phyloP scores from a whole-genome alignment of 202 grass and related monocot species.

The Elaeis oleifera region DNA sequence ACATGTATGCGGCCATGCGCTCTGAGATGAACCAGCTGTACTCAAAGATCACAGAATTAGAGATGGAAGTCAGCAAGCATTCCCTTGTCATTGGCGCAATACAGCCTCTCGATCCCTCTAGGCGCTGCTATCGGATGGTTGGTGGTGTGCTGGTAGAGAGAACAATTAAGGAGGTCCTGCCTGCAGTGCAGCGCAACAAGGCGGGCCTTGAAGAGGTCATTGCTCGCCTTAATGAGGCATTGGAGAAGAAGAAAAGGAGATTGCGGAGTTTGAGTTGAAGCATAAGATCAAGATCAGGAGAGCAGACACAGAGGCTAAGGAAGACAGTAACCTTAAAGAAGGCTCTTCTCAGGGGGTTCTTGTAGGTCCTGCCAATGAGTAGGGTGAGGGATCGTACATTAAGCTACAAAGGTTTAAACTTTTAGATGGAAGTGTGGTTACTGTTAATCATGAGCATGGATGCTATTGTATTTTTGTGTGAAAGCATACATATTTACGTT shows the following conservation, averaged over 20 bases:
- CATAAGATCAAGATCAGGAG: constrained; percentile 84
- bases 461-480: no score
- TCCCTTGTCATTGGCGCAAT: constrained; percentile 71
- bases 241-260: constrained; percentile 82
- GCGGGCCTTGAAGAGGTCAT: constrained; percentile 77
- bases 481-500: no score
- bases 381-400: no score
- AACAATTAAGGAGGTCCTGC: constrained; percentile 72
- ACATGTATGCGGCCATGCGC: constrained; percentile 60
- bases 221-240: constrained; percentile 47
- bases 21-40: constrained; percentile 78
- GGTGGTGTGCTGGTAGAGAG: constrained; percentile 76
- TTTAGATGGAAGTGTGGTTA: no score
- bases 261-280: constrained; percentile 71
- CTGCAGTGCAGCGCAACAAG: constrained; percentile 66
- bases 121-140: constrained; percentile 82
- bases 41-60: constrained; percentile 82
- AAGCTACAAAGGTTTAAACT: no score
- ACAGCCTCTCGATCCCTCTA: constrained; percentile 52
- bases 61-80: constrained; percentile 84
- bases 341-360: constrained; percentile 76
- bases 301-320: constrained; percentile 23
- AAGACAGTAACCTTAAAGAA: constrained; percentile 50
- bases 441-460: no score
- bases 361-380: constrained; percentile 49